Percentiles rank a stretch among this genome's conserved stretches.
These are phyloP conservation scores for Mucor plumbeus DNA, from an alignment of 371 early-diverging fungal genomes.

Conservation along the genomic window DNA sequence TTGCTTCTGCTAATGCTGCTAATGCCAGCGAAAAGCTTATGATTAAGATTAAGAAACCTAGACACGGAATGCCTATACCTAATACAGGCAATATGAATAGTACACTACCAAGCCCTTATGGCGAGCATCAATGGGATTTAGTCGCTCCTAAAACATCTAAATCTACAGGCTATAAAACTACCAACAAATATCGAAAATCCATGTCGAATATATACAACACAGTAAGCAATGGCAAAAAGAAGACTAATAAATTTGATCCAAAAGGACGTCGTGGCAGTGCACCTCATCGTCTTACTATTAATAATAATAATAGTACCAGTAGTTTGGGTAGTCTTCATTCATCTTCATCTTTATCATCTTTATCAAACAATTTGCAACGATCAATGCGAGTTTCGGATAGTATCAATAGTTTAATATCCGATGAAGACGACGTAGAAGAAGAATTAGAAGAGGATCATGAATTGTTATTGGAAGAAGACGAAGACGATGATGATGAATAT, in stretches of 20 bases:
- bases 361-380: slow-evolving; percentile 26
- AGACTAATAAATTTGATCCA: slow-evolving; percentile 1
- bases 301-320: slow-evolving; percentile 1
- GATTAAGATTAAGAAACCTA: slow-evolving; percentile 36
- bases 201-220: slow-evolving; percentile 18
- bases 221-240: background rate
- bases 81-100: background rate
- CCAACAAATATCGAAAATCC: slow-evolving; percentile 22
- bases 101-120: slow-evolving; percentile 7
- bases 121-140: slow-evolving; percentile 6
- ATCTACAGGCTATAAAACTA: slow-evolving; percentile 1
- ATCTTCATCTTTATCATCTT: slow-evolving; percentile 27
- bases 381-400: slow-evolving; percentile 30
- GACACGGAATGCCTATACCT: background rate
- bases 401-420: slow-evolving; percentile 13
- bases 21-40: slow-evolving; percentile 11
- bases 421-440: slow-evolving; percentile 17
- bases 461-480: slow-evolving; percentile 4
- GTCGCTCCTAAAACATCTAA: slow-evolving; percentile 14
- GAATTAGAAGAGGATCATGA: slow-evolving; percentile 14
- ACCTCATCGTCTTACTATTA: slow-evolving; percentile 10
- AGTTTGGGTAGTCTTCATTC: slow-evolving; percentile 17
- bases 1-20: background rate
- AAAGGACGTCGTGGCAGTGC: slow-evolving; percentile 17
- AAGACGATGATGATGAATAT: slow-evolving; percentile 34